Conservation (phyloP, 1,284 basidiomycete species). For the Takashimella koratensis region DNA sequence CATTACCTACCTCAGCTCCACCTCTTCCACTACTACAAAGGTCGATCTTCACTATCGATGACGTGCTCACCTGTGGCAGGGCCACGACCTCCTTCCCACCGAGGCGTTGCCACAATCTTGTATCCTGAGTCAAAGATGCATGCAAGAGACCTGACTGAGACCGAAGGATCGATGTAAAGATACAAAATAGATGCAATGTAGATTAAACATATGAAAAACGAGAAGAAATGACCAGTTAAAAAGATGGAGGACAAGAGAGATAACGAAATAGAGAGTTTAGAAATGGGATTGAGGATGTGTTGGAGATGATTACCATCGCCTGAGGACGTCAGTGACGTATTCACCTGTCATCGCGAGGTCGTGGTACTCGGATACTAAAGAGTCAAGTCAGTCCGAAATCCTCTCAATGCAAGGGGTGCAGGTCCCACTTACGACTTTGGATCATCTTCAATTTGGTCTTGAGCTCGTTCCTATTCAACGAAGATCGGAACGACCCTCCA, state of each 20-base stretch:
- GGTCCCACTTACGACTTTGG: conserved; percentile 57
- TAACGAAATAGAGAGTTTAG: conserved; percentile 3
- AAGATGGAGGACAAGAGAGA: neutral
- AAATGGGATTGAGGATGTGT: neutral
- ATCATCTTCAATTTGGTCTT: conserved; percentile 69
- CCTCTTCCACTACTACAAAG: too few species aligned
- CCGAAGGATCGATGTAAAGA: too few species aligned
- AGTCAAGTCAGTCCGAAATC: neutral
- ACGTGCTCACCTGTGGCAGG: too few species aligned
- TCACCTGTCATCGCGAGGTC: conserved; percentile 41
- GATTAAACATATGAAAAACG: conserved; percentile 1
- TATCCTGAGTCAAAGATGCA: too few species aligned
- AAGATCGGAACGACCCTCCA: conserved; percentile 75
- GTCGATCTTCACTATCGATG: too few species aligned
- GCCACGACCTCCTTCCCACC: too few species aligned
- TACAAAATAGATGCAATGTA: neutral
- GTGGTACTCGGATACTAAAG: conserved; percentile 46
- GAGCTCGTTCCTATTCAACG: conserved; percentile 65
- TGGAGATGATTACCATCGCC: conserved; percentile 30
- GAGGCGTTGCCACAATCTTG: too few species aligned
- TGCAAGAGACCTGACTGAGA: too few species aligned
- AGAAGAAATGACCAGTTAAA: neutral
- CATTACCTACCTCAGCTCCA: too few species aligned
- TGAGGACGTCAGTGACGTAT: conserved; percentile 37
- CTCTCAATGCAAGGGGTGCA: too few species aligned